Conservation (phyloP, 345 rosid genomes). For the Euphorbia peplus region DNA sequence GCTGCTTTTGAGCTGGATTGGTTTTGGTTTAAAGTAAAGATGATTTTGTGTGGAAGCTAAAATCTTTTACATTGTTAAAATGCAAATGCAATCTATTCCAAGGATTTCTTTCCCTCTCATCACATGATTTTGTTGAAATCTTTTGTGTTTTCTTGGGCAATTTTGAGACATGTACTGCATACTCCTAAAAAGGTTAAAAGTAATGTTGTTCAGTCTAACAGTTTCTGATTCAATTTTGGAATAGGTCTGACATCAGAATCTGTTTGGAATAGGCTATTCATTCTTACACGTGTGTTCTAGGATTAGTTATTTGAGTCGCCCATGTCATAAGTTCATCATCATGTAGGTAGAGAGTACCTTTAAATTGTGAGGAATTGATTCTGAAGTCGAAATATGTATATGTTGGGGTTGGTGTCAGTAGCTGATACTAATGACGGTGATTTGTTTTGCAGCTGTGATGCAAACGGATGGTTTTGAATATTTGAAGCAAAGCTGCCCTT, state of each 20-base stretch:
- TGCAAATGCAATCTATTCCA: not conserved
- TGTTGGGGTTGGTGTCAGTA: not conserved
- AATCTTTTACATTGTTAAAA: not conserved
- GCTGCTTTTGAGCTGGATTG: not conserved
- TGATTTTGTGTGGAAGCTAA: not conserved
- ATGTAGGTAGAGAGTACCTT: no score
- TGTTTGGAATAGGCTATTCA: not conserved
- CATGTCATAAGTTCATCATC: not conserved
- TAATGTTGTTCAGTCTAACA: not conserved
- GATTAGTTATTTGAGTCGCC: not conserved
- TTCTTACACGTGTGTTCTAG: no score
- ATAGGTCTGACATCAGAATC: no score
- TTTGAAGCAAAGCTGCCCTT: constrained; percentile 32
- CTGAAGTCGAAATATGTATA: not conserved
- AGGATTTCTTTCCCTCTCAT: not conserved
- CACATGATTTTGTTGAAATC: not conserved
- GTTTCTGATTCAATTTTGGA: no score
- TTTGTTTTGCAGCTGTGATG: constrained; percentile 27
- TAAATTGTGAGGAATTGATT: not conserved
- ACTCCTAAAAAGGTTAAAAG: no score
- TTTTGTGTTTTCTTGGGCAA: not conserved
- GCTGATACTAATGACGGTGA: not conserved
- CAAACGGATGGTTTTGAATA: constrained; percentile 27
- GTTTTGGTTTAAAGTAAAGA: not conserved
- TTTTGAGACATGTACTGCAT: not conserved